Evolutionary conservation across 495 filamentous ascomycete species (phyloP), one percentile per base, ranked within the genome.

Genomic region (Aspergillus campestris): DNA sequence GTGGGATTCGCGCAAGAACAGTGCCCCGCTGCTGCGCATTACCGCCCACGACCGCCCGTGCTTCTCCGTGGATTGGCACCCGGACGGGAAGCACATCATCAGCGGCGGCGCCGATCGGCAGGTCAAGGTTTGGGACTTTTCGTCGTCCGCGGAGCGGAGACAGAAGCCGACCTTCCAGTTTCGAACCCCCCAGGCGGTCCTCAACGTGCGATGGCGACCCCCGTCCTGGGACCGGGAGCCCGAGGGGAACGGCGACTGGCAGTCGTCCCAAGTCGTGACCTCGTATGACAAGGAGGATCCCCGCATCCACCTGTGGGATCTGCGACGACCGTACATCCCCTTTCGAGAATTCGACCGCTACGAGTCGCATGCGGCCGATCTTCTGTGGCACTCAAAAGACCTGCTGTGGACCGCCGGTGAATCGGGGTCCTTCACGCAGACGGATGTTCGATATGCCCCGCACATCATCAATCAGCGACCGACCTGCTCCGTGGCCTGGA

Each of bases 61-160:
- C 55, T 82, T 79, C 45, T 74, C 87, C 5, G 81, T 98, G 38
- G 87, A 94, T 52, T 98, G 94, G 92, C 92, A 98, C 58, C 89
- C 88, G 1, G 91, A 96, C 61, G 92, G 92, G 28, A 86, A 86
- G 47, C 86, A 97, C 61, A 70, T 95, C 11, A 81, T 85, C 32
- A 95, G 87, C 57, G 89, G 84, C 18, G 84, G 90, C 32, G 72
- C 77, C 18, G 92, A 98, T 59, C 80, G 80, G 48, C 84, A 81
- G 40, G 85, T 94, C 52, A 82, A 90, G 57, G 81, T 97, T 30
- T 98, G 94, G 94, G 88, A 97, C 61, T 76, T 96, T 56, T 84
- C 84, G 8, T 72, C 76, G n/a, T 79, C 78, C 27, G 78, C 81
- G 27, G 82, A 87, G 50, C 82, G 86, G 57, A 77, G 86, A 38